Evolutionary conservation across 2,329 filamentous ascomycete genomes (phyloP), one percentile per base, ranked within the genome.

Genomic region (Polytolypa hystricis): DNA sequence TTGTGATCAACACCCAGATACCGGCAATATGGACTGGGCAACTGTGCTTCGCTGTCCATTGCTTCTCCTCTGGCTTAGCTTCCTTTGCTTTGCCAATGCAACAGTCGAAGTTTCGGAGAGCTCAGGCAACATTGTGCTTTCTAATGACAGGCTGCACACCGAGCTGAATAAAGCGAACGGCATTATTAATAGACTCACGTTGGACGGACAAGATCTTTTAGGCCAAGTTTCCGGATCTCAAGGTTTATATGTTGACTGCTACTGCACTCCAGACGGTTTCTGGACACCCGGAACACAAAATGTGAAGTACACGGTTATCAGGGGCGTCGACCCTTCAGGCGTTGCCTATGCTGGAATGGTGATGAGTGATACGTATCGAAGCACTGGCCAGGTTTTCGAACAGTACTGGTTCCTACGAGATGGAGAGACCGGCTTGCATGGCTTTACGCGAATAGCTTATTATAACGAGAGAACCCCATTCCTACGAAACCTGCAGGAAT

Each of bases 341-440:
- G 69, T 64, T 0, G 50, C 63, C 4, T 79, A 77, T 49, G 74
- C 66, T 3, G 74, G 74, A 2, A 67, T 78, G 20, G 62, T 70
- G 28, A 70, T 79, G 65, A 70, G 68, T 31, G 73, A 79, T 40
- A 70, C 65, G 0, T 78, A 76, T 47, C 60, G 65, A 0, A 58
- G 64, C 0, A 77, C 74, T 0, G 73, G 73, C 2, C 73, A 79
- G 47, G 48, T 70, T 4, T 58, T 80, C 11, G 68, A 79, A 47
- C 74, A 79, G 47, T 79, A 78, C 52, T 79, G 73, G 71, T 79
- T 79, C 45, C 55, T 79, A 2, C 61, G 71, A 8, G 73, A 77
- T 30, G 70, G 69, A 1, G 75, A 80, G 51, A 78, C 75, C 0
- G 75, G 75, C 0, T 51, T 79, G 23, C 75, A 79, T 47, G 70